A percentile compares a stretch with the other conserved stretches of the same genome.
Evolutionary conservation across 2,329 filamentous ascomycete species (phyloP).

Genomic region (Cryphonectria naterciae): DNA sequence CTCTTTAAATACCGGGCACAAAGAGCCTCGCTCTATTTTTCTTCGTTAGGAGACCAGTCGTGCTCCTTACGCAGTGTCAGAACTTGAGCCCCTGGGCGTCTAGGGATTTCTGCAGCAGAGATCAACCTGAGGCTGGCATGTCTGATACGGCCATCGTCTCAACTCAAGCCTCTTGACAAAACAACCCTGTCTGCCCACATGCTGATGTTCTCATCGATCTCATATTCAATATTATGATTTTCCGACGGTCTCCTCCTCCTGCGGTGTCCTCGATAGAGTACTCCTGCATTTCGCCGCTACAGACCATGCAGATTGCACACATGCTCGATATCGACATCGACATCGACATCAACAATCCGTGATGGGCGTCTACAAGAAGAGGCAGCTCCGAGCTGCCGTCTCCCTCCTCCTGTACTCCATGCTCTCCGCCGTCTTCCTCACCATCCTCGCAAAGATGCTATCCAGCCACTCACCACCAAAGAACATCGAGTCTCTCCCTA

Average conservation of each 20-base stretch:
- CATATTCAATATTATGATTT: background rate
- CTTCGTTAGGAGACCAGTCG: background rate
- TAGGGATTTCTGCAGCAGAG: background rate
- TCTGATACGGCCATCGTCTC: constrained; percentile 27
- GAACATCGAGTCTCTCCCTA: background rate
- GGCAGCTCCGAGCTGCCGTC: constrained; percentile 30
- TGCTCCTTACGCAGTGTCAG: background rate
- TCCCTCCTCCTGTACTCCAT: constrained; percentile 30
- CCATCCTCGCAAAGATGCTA: constrained; percentile 25
- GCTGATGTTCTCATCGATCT: background rate
- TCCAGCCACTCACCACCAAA: constrained; percentile 3
- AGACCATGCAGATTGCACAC: background rate
- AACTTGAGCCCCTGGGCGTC: background rate
- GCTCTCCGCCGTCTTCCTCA: constrained; percentile 27
- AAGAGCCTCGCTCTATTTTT: background rate
- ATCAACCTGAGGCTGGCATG: constrained; percentile 1
- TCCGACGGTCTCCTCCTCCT: background rate
- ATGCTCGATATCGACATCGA: background rate
- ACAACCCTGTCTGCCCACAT: constrained; percentile 16
- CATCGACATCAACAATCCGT: background rate
- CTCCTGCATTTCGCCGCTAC: background rate
- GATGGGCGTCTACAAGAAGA: constrained; percentile 26
- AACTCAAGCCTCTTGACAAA: constrained; percentile 10
- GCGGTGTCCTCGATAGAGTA: too few relatives aligned
- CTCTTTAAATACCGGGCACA: background rate